phyloP scores from a whole-genome alignment of 345 rosid genomes.

The Firmiana major region DNA sequence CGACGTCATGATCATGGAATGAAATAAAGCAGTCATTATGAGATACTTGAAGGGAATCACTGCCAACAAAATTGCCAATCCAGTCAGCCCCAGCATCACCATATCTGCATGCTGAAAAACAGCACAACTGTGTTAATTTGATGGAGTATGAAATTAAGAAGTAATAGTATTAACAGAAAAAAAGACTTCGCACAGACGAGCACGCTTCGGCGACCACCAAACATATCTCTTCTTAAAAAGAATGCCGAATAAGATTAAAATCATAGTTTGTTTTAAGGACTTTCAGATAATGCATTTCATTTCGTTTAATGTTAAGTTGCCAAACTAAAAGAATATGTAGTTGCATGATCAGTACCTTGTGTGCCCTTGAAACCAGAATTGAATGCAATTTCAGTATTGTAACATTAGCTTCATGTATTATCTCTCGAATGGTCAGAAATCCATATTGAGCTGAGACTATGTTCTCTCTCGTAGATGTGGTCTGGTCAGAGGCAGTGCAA shows the following conservation, averaged over 20 bases:
- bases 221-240: too few species aligned
- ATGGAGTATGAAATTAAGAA: too few species aligned
- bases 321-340: background rate
- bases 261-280: too few species aligned
- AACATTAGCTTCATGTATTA: conserved; percentile 53
- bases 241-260: too few species aligned
- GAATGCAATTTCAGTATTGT: conserved; percentile 69
- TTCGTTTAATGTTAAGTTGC: background rate
- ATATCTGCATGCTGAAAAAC: conserved; percentile 59
- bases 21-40: conserved; percentile 33
- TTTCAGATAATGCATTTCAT: background rate
- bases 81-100: conserved; percentile 43
- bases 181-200: too few species aligned
- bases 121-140: too few species aligned
- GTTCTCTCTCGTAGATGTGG: conserved; percentile 45
- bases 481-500: conserved; percentile 52
- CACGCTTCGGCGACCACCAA: too few species aligned
- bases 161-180: too few species aligned
- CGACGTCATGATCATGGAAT: conserved; percentile 44
- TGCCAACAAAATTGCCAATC: conserved; percentile 48
- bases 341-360: conserved; percentile 41
- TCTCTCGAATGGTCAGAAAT: conserved; percentile 43
- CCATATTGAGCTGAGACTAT: conserved; percentile 78
- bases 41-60: conserved; percentile 54
- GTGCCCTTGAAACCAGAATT: conserved; percentile 49